Percentiles rank a stretch among this genome's conserved stretches.
phyloP scores from a whole-genome alignment of 192 early-diverging fungal species.

The Coemansia sp. region DNA sequence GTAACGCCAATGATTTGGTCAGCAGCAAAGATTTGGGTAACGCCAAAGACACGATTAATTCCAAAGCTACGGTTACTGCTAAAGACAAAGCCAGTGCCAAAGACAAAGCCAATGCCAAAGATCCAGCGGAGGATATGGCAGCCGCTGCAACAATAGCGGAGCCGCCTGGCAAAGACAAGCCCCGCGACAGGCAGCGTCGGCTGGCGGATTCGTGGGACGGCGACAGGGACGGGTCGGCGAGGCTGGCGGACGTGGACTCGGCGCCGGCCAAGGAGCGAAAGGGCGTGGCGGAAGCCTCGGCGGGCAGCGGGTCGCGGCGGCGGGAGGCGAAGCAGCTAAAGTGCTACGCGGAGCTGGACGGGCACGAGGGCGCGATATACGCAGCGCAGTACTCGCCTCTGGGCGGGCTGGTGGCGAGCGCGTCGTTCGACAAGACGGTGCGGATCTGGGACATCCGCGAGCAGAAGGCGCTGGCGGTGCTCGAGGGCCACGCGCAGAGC shows the following conservation, averaged over 20 bases:
- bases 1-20: no score
- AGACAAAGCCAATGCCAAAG: no score
- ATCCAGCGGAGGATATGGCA: neutral
- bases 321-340: slow-evolving; percentile 48
- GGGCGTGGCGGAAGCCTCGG: slow-evolving; percentile 9
- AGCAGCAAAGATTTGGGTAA: no score
- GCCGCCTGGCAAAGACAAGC: neutral
- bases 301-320: slow-evolving; percentile 22
- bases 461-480: slow-evolving; percentile 40
- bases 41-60: slow-evolving; percentile 2
- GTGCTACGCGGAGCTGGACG: slow-evolving; percentile 58
- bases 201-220: slow-evolving; percentile 9
- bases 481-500: slow-evolving; percentile 59
- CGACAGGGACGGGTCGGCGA: slow-evolving; percentile 4
- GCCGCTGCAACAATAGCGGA: neutral
- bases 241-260: slow-evolving; percentile 1
- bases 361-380: slow-evolving; percentile 91
- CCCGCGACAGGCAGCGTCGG: slow-evolving; percentile 15
- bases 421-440: slow-evolving; percentile 93
- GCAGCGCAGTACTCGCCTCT: slow-evolving; percentile 82
- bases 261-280: slow-evolving; percentile 10
- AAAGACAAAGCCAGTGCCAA: no score
- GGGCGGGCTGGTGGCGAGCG: slow-evolving; percentile 79
- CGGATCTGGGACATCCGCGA: slow-evolving; percentile 80
- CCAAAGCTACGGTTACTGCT: no score